Base-by-base conservation (phyloP, 306 rosid species). In the Medicago arabica region DNA sequence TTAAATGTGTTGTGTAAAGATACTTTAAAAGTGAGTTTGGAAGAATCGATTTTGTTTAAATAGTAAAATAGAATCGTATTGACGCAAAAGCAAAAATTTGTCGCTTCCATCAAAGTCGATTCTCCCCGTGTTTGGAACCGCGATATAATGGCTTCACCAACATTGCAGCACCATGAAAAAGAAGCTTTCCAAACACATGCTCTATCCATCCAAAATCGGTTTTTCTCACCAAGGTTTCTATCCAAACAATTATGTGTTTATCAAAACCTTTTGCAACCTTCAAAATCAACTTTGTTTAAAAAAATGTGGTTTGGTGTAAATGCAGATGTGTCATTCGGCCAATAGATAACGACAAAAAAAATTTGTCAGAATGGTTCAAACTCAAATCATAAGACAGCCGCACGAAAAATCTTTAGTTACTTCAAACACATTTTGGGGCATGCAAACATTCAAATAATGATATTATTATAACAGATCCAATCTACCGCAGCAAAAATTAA, bases 381-480 rank as follows among this genome's bases (percentile, higher is more conserved):
- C 16, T 23, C 64, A 50, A 2, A 58, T 58, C 64, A 21, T 23
- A 58, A 23, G 19, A 58, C 8, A 21, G 64, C 9, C 15, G 38
- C 43, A 28, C 40, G 15, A 18, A 12, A 60, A 40, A 50, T 9
- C 79, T 74, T 34, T 4, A 39, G 16, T 58, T 19, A 72, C 18
- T 80, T 67, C 40, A 18, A 46, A 80, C 46, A 38, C 19, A 31
- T 6, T 9, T 31, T 6, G 21, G 31, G 4, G 23, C 40, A 66
- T 43, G 13, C 53, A 65, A 34, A 65, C 19, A 67, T 55, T 55
- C 34, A 31, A 31, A 36, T 34, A 68, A 58, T 57, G 54, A 39
- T 28, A 61, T 23, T 9, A 61, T 43, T 9, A 3, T 6, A 60
- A 41, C 68, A 44, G 18, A 28, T 28, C 16, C 9, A 58, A 58